phyloP scores from a whole-genome alignment of 1,139 yeast genomes.

The Suhomyces panamericanus region DNA sequence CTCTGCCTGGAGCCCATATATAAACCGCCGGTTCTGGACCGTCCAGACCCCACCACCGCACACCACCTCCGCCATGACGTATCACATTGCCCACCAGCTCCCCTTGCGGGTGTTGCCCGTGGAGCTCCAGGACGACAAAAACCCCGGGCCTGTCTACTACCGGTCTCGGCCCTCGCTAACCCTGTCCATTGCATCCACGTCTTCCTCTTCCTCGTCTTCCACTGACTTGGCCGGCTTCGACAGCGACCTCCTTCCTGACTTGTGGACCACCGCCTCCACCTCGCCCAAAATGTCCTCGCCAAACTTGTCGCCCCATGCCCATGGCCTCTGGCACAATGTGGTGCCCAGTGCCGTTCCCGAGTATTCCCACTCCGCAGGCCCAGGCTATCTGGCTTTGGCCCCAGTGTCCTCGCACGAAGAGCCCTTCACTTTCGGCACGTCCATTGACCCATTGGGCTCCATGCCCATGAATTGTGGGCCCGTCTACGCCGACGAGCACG shows the following conservation, averaged over 20 bases:
- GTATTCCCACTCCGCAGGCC: too few species aligned
- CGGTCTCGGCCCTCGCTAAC: slow-evolving; percentile 14
- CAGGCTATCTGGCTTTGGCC: slow-evolving; percentile 1
- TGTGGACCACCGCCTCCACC: slow-evolving; percentile 30
- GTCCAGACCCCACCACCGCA: background rate
- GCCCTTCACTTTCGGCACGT: slow-evolving; percentile 17
- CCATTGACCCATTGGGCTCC: background rate
- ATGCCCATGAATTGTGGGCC: background rate
- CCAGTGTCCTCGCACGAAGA: slow-evolving; percentile 18
- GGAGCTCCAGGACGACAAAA: slow-evolving; percentile 9
- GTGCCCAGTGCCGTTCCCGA: too few species aligned
- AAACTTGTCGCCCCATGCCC: slow-evolving; percentile 6
- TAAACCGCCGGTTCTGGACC: slow-evolving; percentile 2
- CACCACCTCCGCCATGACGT: slow-evolving; percentile 2
- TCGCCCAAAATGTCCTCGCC: slow-evolving; percentile 8
- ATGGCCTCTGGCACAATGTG: background rate
- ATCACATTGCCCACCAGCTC: slow-evolving; percentile 14
- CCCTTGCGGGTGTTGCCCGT: slow-evolving; percentile 17
- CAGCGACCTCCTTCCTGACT: slow-evolving; percentile 36
- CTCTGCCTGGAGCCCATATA: slow-evolving; percentile 7
- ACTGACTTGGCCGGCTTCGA: slow-evolving; percentile 25
- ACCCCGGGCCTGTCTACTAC: background rate
- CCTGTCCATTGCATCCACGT: slow-evolving; percentile 23
- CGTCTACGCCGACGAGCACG: slow-evolving; percentile 15
- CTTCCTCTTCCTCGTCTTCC: slow-evolving; percentile 19